Evolutionary conservation across 192 early-diverging fungal species (phyloP), one percentile per base, ranked within the genome.

Genomic region (Funneliformis geosporum): DNA sequence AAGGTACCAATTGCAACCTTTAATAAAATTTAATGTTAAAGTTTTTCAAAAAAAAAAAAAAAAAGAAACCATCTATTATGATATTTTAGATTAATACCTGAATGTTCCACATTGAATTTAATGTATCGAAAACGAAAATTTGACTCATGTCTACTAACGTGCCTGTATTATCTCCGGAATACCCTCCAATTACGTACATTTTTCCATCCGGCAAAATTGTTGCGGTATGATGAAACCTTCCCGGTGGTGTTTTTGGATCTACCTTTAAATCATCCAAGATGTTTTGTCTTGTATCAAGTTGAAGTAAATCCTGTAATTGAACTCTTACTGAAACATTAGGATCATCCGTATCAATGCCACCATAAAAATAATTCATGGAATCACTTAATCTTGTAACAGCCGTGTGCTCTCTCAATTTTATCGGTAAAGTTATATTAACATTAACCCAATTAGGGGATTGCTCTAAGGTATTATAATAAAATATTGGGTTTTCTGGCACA

Each of bases 171-270:
- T 33, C 47, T 50, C 47, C 72, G 16, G 64, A 65, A 68, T 79
- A 73, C 21, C 82, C 82, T 60, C 82, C 82, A 43, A 82, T 73
- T 0, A 82, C 50, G 27, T 75, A 67, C 78, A 82, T 79, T 47
- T 76, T 73, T 14, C 82, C 82, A 61, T 82, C 82, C 0, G 60
- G 5, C 18, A 82, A 60, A 46, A 82, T 16, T 1, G 76, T 82
- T 12, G 77, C n/a, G 3, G 72, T 80, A 47, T 82, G 82, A 64
- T 79, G 78, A 60, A 42, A 79, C 21, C 82, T 78, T 46, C 62
- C 50, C 42, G 77, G 43, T 16, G 82, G 82, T 23, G 77, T 65
- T 21, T 27, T 39, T 5, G 72, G 11, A 46, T 67, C 44, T 27
- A 43, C 25, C 46, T 39, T 2, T 65, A 79, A 50, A 39, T 16